phyloP scores from a whole-genome alignment of 306 rosid genomes.

The Acacia confusa region DNA sequence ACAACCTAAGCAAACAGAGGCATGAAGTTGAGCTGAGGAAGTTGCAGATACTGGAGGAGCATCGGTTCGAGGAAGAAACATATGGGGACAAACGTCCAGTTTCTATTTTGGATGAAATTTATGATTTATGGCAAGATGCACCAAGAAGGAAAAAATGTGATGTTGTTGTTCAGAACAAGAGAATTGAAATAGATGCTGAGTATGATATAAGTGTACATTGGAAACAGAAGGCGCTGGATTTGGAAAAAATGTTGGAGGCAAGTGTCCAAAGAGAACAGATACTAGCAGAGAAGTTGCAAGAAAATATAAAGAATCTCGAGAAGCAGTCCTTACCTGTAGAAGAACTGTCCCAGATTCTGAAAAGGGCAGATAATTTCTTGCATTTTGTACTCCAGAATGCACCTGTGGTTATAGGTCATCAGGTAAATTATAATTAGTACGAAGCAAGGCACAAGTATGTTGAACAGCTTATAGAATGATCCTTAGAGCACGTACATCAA shows the following conservation, averaged over 20 bases:
- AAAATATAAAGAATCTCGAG: conserved; percentile 66
- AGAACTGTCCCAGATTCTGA: conserved; percentile 67
- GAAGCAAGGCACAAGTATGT: conserved; percentile 21
- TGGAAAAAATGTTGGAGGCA: conserved; percentile 72
- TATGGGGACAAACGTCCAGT: conserved; percentile 81
- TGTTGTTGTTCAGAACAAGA: conserved; percentile 64
- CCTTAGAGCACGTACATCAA: not conserved
- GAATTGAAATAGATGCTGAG: conserved; percentile 77
- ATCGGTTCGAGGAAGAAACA: conserved; percentile 65
- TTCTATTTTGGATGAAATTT: conserved; percentile 81
- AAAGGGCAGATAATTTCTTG: conserved; percentile 50
- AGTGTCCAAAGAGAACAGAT: conserved; percentile 73
- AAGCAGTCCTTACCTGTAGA: conserved; percentile 89
- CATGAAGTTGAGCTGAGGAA: conserved; percentile 83
- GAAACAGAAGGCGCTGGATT: conserved; percentile 69
- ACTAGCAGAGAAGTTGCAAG: conserved; percentile 66
- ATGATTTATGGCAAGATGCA: conserved; percentile 80
- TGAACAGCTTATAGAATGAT: not conserved
- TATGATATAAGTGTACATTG: conserved; percentile 75
- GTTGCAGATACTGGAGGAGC: conserved; percentile 82
- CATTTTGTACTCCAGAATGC: conserved; percentile 96
- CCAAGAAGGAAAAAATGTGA: conserved; percentile 60
- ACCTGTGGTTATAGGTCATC: conserved; percentile 97
- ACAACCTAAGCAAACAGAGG: conserved; percentile 73
- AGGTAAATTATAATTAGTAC: conserved; percentile 59